A percentile compares a stretch with the other conserved stretches of the same genome.
Evolutionary conservation across 108 stramenopile genomes (phyloP).

Genomic region (Cyclotella sp.): DNA sequence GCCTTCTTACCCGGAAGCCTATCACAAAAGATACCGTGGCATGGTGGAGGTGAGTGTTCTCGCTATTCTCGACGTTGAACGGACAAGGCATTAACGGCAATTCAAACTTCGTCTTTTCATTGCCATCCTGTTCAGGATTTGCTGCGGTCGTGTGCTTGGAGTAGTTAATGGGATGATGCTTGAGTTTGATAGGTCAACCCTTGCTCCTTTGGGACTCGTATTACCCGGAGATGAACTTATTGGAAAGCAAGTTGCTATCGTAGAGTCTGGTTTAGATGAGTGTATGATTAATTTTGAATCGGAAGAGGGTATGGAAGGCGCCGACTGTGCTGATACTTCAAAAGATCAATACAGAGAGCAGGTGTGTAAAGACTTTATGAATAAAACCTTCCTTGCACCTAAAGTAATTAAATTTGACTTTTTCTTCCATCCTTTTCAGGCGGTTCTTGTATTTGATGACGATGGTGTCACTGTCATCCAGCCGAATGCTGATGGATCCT

Average conservation of each 20-base stretch:
- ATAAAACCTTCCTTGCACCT: not conserved
- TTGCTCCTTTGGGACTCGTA: constrained; percentile 78
- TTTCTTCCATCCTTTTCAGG: constrained; percentile 10
- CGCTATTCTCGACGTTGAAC: too few relatives aligned
- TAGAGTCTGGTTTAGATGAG: constrained; percentile 50
- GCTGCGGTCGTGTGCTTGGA: constrained; percentile 74
- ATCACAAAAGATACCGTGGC: constrained; percentile 64
- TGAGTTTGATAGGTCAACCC: constrained; percentile 71
- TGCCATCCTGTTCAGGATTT: constrained; percentile 13
- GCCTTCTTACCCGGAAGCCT: constrained; percentile 40
- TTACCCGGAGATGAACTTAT: constrained; percentile 57
- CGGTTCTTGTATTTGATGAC: constrained; percentile 50
- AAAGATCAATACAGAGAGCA: constrained; percentile 42
- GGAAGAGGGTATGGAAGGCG: constrained; percentile 57
- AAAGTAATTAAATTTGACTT: not conserved
- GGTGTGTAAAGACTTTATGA: constrained; percentile 19
- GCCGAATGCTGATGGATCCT: constrained; percentile 76
- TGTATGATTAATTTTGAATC: constrained; percentile 51
- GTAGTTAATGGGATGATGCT: constrained; percentile 79
- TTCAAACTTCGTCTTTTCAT: too few relatives aligned
- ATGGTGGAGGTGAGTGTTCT: constrained; percentile 66
- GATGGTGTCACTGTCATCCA: constrained; percentile 63
- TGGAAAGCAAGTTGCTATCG: constrained; percentile 61
- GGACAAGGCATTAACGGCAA: too few relatives aligned
- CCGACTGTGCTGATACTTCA: constrained; percentile 48